phyloP scores from a whole-genome alignment of 139 green algal genomes.

The Chlamydomonas incerta region DNA sequence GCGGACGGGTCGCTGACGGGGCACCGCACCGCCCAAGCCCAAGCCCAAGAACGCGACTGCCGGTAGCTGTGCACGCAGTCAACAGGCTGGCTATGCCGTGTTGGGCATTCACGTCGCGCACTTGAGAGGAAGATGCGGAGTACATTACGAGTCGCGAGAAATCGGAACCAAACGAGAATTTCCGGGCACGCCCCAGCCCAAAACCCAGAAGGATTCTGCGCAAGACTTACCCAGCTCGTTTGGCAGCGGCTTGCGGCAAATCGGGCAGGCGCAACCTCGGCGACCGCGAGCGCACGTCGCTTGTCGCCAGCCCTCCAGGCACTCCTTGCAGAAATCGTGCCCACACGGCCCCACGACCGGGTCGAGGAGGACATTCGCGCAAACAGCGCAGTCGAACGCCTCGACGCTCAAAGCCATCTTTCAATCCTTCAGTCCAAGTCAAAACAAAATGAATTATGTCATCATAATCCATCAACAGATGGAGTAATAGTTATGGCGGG shows the following conservation, averaged over 20 bases:
- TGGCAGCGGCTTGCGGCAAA: slow-evolving; percentile 14
- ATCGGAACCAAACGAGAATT: background rate
- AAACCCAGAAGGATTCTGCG: background rate
- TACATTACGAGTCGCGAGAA: no score
- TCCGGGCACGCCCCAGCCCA: background rate
- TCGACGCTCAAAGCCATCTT: no score
- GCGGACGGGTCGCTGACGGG: no score
- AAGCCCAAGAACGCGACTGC: no score
- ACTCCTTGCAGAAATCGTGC: background rate
- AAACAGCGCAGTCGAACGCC: slow-evolving; percentile 12
- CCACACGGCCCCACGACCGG: slow-evolving; percentile 18
- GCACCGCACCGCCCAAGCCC: background rate
- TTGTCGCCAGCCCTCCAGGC: background rate
- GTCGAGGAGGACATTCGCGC: slow-evolving; percentile 9
- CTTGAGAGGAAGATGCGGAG: no score
- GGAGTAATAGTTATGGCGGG: no score
- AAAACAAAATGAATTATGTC: no score
- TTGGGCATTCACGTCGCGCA: no score
- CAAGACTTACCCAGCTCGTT: background rate
- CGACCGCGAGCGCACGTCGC: background rate
- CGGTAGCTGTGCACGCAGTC: background rate
- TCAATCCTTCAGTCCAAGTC: no score
- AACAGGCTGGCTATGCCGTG: no score
- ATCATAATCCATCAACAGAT: no score
- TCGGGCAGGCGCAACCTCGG: background rate